phyloP scores from a whole-genome alignment of 768 basidiomycete genomes.

The Pulveroboletus sp. region DNA sequence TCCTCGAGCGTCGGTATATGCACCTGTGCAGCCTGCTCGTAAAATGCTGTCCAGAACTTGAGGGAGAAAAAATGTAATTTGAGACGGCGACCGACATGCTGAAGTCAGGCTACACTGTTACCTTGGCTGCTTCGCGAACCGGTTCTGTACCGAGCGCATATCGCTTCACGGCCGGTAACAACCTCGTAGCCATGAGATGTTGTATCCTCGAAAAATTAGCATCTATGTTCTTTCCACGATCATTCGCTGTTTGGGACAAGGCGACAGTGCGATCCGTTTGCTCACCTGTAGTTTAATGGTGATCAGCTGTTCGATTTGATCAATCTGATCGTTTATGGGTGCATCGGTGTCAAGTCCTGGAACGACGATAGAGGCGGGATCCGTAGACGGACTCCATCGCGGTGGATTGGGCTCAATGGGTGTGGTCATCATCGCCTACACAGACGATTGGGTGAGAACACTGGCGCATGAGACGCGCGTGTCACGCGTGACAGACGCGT shows the following conservation, averaged over 20 bases:
- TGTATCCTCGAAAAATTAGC: conserved; percentile 91
- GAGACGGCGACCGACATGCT: background rate
- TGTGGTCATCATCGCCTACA: conserved; percentile 24
- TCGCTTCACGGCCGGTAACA: conserved; percentile 86
- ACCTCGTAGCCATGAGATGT: conserved; percentile 68
- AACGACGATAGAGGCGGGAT: conserved; percentile 60
- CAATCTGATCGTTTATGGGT: conserved; percentile 75
- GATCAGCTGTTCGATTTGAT: conserved; percentile 94
- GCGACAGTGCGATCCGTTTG: background rate
- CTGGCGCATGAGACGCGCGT: conserved; percentile 5
- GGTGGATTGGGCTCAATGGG: conserved; percentile 57
- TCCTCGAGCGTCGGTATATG: conserved; percentile 74
- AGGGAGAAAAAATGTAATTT: background rate
- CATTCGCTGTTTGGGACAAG: conserved; percentile 9
- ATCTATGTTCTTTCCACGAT: conserved; percentile 67
- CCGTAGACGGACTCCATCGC: conserved; percentile 61
- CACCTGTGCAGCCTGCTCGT: conserved; percentile 88
- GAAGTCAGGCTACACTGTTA: conserved; percentile 30
- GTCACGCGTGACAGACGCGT: conserved; percentile 25
- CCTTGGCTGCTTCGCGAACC: conserved; percentile 87
- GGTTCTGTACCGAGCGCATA: conserved; percentile 86
- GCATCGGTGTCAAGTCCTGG: conserved; percentile 71
- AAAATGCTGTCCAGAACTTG: conserved; percentile 97
- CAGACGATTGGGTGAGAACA: background rate
- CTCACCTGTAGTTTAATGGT: conserved; percentile 83